These are phyloP conservation scores for Astrothelium subdiscretum DNA, from an alignment of 495 filamentous ascomycete genomes.

Conservation along the genomic window DNA sequence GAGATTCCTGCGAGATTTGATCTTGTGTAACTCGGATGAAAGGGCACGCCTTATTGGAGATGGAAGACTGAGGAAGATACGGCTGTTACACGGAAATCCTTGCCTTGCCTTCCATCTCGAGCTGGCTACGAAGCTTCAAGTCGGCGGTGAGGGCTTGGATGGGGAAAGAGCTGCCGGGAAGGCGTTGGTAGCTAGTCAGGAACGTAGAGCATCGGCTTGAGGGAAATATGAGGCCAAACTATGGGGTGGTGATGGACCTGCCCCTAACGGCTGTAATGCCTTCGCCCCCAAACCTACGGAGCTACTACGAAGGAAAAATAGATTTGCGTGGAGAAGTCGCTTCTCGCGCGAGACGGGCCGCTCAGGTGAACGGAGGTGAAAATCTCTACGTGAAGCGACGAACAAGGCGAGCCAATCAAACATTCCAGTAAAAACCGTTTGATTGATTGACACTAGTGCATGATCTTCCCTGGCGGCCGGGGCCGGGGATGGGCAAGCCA, in stretches of 20 bases:
- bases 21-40: conserved; percentile 1
- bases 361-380: conserved; percentile 1
- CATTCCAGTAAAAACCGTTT: not conserved
- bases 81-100: not conserved
- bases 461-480: conserved; percentile 3
- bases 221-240: too few relatives aligned
- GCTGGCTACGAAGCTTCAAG: not conserved
- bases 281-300: not conserved
- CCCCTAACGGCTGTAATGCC: not conserved
- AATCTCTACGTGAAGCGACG: not conserved
- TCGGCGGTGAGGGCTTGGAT: not conserved
- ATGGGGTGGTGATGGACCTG: not conserved
- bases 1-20: not conserved
- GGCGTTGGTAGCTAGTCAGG: not conserved
- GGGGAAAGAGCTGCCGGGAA: not conserved
- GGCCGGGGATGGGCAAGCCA: not conserved
- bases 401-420: not conserved
- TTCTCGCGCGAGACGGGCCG: not conserved
- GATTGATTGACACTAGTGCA: conserved; percentile 2
- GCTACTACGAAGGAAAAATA: not conserved
- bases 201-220: too few relatives aligned
- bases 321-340: not conserved
- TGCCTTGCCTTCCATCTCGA: not conserved
- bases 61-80: not conserved
- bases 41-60: not conserved